These are phyloP conservation scores for Ganoderma lingzhi DNA, from an alignment of 1,284 basidiomycete genomes.

Conservation along the genomic window DNA sequence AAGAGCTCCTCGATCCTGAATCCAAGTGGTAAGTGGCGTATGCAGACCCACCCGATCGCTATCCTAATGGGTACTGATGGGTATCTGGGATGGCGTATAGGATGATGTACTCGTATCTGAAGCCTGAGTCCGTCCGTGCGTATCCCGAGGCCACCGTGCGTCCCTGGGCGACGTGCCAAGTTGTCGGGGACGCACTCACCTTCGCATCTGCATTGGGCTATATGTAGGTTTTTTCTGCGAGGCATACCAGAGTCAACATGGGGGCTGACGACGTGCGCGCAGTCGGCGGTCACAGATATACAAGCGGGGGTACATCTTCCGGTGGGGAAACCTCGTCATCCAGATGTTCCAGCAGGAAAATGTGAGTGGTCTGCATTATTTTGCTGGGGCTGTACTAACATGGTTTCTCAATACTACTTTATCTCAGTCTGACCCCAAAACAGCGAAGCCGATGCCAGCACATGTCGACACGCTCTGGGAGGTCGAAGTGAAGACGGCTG, in stretches of 20 bases:
- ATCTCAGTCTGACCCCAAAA: conserved; percentile 70
- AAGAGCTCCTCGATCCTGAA: conserved; percentile 67
- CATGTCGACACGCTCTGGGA: conserved; percentile 82
- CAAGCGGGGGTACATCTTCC: conserved; percentile 79
- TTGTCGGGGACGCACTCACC: conserved; percentile 77
- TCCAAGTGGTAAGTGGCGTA: conserved; percentile 60
- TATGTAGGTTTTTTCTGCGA: conserved; percentile 50
- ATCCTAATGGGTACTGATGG: neutral
- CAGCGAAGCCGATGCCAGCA: conserved; percentile 74
- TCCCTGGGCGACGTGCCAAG: conserved; percentile 80
- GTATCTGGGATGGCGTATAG: conserved; percentile 44
- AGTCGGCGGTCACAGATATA: conserved; percentile 79
- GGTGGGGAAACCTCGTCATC: conserved; percentile 71
- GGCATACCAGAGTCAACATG: neutral
- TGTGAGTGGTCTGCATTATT: conserved; percentile 44
- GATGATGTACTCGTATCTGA: conserved; percentile 79
- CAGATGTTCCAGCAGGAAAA: conserved; percentile 87
- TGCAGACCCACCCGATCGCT: neutral
- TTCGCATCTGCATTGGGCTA: conserved; percentile 82
- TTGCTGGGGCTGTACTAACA: neutral
- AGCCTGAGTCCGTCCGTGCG: conserved; percentile 78
- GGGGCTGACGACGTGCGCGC: conserved; percentile 12
- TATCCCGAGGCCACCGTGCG: conserved; percentile 85
- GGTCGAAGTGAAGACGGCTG: conserved; percentile 83
- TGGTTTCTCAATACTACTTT: neutral